A percentile compares a stretch with the other conserved stretches of the same genome.
Conservation (phyloP, 805 yeast species). For the Yarrowia alimentaria region DNA sequence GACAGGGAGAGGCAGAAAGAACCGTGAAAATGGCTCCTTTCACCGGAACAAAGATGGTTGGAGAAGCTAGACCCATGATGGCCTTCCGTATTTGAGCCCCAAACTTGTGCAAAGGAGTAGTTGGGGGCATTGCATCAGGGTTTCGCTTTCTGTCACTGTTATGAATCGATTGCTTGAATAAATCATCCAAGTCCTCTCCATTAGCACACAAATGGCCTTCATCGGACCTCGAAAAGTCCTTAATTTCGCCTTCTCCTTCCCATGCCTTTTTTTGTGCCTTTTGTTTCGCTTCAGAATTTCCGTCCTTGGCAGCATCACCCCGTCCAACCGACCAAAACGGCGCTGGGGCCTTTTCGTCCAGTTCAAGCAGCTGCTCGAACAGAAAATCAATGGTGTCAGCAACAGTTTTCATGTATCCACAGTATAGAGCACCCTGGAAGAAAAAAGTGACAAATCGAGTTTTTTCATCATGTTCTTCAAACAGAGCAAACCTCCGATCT, state of each 20-base stretch:
- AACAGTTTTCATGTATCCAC: slow-evolving; percentile 12
- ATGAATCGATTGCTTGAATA: background rate
- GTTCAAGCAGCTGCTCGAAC: background rate
- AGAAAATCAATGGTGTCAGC: slow-evolving; percentile 13
- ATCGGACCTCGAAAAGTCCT: background rate
- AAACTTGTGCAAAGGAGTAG: background rate
- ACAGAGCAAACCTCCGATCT: slow-evolving; percentile 1
- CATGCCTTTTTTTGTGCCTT: too few relatives aligned
- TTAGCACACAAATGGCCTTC: slow-evolving; percentile 24
- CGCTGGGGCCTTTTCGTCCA: slow-evolving; percentile 12
- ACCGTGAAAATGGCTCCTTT: slow-evolving; percentile 35
- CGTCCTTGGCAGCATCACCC: background rate
- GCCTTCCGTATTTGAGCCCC: slow-evolving; percentile 1
- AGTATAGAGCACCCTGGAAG: slow-evolving; percentile 24
- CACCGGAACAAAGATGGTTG: slow-evolving; percentile 32
- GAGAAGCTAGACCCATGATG: slow-evolving; percentile 13
- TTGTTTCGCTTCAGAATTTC: too few relatives aligned
- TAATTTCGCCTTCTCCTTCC: background rate
- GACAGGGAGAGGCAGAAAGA: slow-evolving; percentile 35
- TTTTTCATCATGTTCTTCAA: background rate
- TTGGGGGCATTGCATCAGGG: slow-evolving; percentile 21
- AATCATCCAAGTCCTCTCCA: slow-evolving; percentile 12
- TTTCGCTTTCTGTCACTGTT: slow-evolving; percentile 4
- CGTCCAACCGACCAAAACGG: slow-evolving; percentile 15
- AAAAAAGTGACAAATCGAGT: slow-evolving; percentile 9